Percentiles rank a stretch among this genome's conserved stretches.
Conservation (phyloP, 1,284 basidiomycete genomes). For the Leccinum pallidistipes region DNA sequence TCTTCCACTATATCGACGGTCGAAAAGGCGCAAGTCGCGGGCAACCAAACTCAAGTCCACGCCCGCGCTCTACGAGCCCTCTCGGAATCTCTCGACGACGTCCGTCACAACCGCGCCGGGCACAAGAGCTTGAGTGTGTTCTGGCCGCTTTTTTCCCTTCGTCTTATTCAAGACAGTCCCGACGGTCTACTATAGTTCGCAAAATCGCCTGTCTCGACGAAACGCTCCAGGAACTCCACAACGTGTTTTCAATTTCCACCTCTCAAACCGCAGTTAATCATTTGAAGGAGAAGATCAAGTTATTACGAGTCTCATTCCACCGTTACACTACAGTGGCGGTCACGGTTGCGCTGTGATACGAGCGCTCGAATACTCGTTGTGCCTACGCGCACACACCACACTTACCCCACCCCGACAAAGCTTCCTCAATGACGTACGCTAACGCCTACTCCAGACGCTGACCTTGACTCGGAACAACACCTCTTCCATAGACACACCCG, state of each 20-base stretch:
- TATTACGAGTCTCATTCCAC: not conserved
- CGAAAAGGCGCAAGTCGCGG: slow-evolving; percentile 37
- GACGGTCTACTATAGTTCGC: not conserved
- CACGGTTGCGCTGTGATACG: too few species aligned
- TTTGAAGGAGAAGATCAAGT: not conserved
- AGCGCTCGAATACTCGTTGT: too few species aligned
- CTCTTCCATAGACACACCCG: too few species aligned
- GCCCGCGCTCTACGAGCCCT: slow-evolving; percentile 75
- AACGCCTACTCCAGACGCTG: too few species aligned
- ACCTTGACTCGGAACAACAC: too few species aligned
- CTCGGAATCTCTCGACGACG: slow-evolving; percentile 81
- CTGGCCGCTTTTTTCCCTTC: not conserved
- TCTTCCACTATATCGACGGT: slow-evolving; percentile 52
- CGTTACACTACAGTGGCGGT: too few species aligned
- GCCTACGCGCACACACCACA: too few species aligned
- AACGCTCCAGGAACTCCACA: not conserved
- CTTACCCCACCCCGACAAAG: too few species aligned
- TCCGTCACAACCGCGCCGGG: slow-evolving; percentile 57
- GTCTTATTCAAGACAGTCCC: not conserved
- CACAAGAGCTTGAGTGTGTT: slow-evolving; percentile 35
- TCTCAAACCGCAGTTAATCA: not conserved
- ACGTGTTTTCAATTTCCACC: not conserved
- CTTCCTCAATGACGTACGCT: too few species aligned
- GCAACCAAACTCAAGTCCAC: slow-evolving; percentile 51
- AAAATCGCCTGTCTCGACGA: not conserved